Conservation (phyloP, 768 basidiomycete genomes). For the Termitomyces sp. region DNA sequence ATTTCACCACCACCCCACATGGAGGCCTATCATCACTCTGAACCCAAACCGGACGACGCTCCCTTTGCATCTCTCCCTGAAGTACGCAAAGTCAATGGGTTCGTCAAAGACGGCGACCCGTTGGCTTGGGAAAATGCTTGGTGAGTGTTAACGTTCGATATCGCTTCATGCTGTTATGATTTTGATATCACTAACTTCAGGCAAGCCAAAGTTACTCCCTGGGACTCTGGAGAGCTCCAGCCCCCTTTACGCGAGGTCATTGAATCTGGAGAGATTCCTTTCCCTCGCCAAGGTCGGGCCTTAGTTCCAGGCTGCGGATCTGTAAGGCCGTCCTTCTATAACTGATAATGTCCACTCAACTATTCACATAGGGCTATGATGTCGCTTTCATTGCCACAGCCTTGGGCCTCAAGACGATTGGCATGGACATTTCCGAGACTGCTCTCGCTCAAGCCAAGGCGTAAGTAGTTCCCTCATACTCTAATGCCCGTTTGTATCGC, state of each 20-base stretch:
- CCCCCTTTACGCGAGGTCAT: conserved; percentile 53
- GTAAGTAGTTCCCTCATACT: conserved; percentile 17
- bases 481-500: not conserved
- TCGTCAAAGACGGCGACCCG: conserved; percentile 22
- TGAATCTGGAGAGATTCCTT: conserved; percentile 37
- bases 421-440: conserved; percentile 53
- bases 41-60: not conserved
- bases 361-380: conserved; percentile 55
- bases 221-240: conserved; percentile 39
- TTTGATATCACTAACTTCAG: conserved; percentile 28
- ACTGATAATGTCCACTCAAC: not conserved
- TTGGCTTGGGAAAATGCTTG: conserved; percentile 27
- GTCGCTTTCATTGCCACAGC: conserved; percentile 47
- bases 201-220: conserved; percentile 31
- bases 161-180: not conserved
- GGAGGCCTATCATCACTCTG: conserved; percentile 3
- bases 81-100: conserved; percentile 9
- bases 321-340: conserved; percentile 18
- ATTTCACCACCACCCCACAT: not conserved
- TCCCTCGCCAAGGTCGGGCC: conserved; percentile 36
- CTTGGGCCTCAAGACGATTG: conserved; percentile 45
- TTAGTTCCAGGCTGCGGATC: conserved; percentile 48
- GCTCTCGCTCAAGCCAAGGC: conserved; percentile 46
- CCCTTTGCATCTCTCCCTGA: conserved; percentile 6
- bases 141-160: conserved; percentile 9